A percentile compares a stretch with the other conserved stretches of the same genome.
Conservation (phyloP, 1,284 basidiomycete species). For the Sanghuangporus weigelae region DNA sequence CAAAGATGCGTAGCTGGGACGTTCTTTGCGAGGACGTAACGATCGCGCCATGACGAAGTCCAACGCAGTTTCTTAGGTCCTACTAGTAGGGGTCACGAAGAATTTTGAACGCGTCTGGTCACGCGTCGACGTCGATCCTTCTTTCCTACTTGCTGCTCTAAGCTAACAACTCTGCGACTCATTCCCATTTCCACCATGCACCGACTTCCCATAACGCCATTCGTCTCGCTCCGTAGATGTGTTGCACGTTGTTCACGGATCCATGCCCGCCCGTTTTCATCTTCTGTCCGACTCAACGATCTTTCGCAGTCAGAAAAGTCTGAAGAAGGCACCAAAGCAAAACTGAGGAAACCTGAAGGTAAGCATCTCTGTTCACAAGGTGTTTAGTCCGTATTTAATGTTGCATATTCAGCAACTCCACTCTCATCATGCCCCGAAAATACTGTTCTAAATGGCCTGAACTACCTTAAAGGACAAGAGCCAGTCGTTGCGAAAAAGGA, state of each 20-base stretch:
- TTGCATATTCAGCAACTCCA: constrained; percentile 21
- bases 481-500: constrained; percentile 80
- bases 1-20: constrained; percentile 33
- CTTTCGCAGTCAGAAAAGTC: neutral
- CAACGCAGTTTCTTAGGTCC: neutral
- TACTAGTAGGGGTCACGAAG: no score
- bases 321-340: neutral
- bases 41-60: constrained; percentile 34
- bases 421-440: constrained; percentile 62
- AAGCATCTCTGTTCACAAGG: neutral
- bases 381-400: neutral
- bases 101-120: neutral
- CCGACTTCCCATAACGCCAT: no score
- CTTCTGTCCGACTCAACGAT: neutral
- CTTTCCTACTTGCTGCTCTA: neutral
- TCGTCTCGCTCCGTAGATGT: neutral
- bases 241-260: neutral
- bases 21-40: constrained; percentile 38
- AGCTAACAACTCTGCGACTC: neutral
- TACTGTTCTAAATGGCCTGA: constrained; percentile 71
- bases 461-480: constrained; percentile 79
- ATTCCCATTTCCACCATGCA: neutral
- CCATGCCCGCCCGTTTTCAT: neutral
- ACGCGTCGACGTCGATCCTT: neutral
- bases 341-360: constrained; percentile 4